Evolutionary conservation across 1,284 basidiomycete genomes (phyloP), one percentile per base, ranked within the genome.

Genomic region (Boletus sp.): DNA sequence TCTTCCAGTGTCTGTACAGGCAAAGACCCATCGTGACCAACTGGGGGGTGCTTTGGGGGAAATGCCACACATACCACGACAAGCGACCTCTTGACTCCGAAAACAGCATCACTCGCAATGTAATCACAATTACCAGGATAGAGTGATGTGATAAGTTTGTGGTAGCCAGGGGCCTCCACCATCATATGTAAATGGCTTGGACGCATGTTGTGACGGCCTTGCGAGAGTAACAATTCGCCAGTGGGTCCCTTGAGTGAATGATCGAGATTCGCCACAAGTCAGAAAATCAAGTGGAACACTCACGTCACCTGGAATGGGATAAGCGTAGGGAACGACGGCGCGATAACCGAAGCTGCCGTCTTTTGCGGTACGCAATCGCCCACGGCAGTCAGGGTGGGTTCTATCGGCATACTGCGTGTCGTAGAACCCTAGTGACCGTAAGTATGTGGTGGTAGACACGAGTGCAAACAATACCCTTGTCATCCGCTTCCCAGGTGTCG

Each of bases 401-500:
- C 85, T 76, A 29, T 75, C 69, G 1, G 68, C 58, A 60, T 91
- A 89, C 71, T 93, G 77, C 0, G 72, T 77, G 50, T 82, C 81
- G 59, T 83, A 84, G 55, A 70, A 73, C 14, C 81, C 77, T 73
- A 50, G 27, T 1, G 29, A 30, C 35, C 7, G 12, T 47, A 26
- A 56, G 34, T 41, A 13, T 35, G 29, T n/a, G 38, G 32, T 38
- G 33, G 23, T 17, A 29, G 9, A 16, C 12, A 17, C 5, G n/a
- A 33, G 16, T 12, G 9, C 2, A 13, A 14, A n/a, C 8, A 8
- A 45, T 62, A 57, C 88, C 86, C 50, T 78, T 61, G 5, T 74
- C 75, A 62, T 93, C 90, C n/a, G 89, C 83, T 68, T 93, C 90
- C 91, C 89, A 92, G 13, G 88, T 91, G 50, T 92, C 87, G 52